These are phyloP conservation scores for Phytomonas sp. DNA, from an alignment of 208 protist species.

Conservation along the genomic window DNA sequence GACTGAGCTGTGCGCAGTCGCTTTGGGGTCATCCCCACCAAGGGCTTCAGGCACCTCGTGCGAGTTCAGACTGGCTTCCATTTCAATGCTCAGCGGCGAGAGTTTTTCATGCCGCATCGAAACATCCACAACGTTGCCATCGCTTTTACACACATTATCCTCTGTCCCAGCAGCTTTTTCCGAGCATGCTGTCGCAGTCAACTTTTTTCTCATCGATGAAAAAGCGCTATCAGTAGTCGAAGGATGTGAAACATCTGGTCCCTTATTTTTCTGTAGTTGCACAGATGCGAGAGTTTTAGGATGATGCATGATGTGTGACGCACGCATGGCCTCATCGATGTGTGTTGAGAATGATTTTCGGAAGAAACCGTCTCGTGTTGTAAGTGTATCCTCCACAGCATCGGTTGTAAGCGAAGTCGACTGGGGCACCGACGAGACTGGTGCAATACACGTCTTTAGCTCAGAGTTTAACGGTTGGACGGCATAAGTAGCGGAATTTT, in stretches of 20 bases:
- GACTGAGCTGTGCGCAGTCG: background rate
- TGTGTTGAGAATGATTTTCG: conserved; percentile 19
- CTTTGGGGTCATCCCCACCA: conserved; percentile 13
- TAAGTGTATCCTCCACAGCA: conserved; percentile 6
- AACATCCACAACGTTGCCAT: background rate
- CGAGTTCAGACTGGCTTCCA: conserved; percentile 29
- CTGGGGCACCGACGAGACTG: conserved; percentile 6
- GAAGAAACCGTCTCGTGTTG: conserved; percentile 10
- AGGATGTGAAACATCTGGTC: background rate
- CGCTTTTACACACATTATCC: background rate
- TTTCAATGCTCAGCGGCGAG: conserved; percentile 17
- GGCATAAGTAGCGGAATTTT: background rate
- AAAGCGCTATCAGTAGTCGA: background rate
- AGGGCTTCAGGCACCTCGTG: conserved; percentile 46
- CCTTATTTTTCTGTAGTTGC: background rate
- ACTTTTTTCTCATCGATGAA: background rate
- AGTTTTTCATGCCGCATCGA: conserved; percentile 13
- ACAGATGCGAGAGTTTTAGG: background rate
- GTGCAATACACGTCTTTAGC: background rate
- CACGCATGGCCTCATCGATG: conserved; percentile 22
- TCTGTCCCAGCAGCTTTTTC: background rate
- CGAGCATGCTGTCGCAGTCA: background rate
- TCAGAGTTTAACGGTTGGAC: background rate
- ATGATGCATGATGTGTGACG: background rate
- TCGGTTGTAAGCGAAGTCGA: conserved; percentile 1